Conservation (phyloP, 164 flowering plant species). For the Houttuynia cordata region DNA sequence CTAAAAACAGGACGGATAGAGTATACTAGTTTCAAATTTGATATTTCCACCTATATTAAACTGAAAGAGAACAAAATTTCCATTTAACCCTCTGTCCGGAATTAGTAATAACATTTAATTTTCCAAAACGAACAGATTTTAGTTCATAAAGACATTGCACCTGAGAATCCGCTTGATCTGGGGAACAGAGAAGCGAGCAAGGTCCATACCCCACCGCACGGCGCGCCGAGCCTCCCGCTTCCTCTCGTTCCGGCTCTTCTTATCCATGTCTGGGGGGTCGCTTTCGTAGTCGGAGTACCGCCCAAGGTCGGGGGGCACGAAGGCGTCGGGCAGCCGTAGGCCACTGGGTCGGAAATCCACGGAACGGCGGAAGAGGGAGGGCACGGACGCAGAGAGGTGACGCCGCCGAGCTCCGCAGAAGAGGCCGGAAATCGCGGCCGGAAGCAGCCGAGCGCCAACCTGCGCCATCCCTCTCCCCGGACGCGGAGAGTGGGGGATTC, state of each 20-base stretch:
- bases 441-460: background rate
- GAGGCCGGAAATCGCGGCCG: slow-evolving; percentile 6
- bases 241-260: slow-evolving; percentile 67
- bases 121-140: too few species aligned
- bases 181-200: slow-evolving; percentile 54
- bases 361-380: slow-evolving; percentile 15
- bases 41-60: too few species aligned
- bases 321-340: slow-evolving; percentile 16
- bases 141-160: slow-evolving; percentile 10
- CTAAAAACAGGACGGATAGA: background rate
- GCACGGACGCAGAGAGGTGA: slow-evolving; percentile 5
- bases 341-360: slow-evolving; percentile 27
- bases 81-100: too few species aligned
- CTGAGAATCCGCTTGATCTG: slow-evolving; percentile 74
- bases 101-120: too few species aligned
- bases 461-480: background rate
- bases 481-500: background rate
- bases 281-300: slow-evolving; percentile 8
- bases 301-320: background rate
- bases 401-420: background rate
- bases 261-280: background rate
- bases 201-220: slow-evolving; percentile 82
- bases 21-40: too few species aligned
- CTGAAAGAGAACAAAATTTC: too few species aligned
- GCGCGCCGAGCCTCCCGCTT: slow-evolving; percentile 80